Conservation (phyloP, 208 protist species). For the Trichomonas tenax region DNA sequence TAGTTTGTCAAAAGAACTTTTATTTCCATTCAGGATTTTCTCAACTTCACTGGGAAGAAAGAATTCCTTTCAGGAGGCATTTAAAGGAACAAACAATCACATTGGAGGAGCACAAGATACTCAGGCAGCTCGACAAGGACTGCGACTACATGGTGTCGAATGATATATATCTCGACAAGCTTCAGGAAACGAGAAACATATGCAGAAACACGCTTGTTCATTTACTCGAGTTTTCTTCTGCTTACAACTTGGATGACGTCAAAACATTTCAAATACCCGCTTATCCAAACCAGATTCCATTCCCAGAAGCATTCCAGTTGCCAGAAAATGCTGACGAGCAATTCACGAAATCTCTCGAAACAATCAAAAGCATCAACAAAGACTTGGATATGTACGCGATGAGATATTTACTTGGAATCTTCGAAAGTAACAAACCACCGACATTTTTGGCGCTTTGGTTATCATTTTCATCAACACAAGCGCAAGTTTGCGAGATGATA, state of each 20-base stretch:
- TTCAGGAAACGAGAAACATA: background rate
- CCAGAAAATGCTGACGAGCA: background rate
- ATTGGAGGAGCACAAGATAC: background rate
- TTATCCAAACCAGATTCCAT: background rate
- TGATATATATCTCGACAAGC: no score
- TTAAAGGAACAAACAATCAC: background rate
- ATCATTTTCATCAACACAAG: background rate
- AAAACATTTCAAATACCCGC: background rate
- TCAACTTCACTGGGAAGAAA: background rate
- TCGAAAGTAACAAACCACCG: background rate
- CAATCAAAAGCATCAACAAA: background rate
- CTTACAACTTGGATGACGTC: background rate
- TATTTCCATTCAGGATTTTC: background rate
- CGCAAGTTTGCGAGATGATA: background rate
- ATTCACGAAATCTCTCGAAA: background rate
- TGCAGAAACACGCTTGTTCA: background rate
- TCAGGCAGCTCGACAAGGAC: background rate
- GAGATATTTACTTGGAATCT: background rate
- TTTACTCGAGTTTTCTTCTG: background rate
- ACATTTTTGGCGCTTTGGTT: background rate
- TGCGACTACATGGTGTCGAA: background rate
- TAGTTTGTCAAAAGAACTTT: background rate
- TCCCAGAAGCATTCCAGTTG: background rate
- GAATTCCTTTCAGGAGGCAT: background rate
- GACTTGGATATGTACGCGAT: background rate